A percentile compares a stretch with the other conserved stretches of the same genome.
Evolutionary conservation across 169 alveolate species (phyloP).

Genomic region (Theileria sp.): DNA sequence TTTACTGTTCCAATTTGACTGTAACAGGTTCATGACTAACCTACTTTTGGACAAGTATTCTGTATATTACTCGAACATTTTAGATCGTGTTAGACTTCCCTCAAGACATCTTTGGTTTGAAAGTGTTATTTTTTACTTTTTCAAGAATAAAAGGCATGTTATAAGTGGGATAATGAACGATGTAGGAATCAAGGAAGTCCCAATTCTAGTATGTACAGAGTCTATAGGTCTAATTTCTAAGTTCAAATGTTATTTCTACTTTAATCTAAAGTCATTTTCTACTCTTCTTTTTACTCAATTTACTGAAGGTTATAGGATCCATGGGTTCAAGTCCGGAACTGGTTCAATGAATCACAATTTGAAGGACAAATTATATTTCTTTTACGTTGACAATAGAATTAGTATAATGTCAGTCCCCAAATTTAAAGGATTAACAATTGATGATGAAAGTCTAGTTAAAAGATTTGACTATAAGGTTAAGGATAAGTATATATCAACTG

Average conservation of each 20-base stretch:
- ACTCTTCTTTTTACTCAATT: slow-evolving; percentile 28
- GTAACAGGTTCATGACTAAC: slow-evolving; percentile 19
- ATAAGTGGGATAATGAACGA: background rate
- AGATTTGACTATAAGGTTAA: slow-evolving; percentile 9
- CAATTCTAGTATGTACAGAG: slow-evolving; percentile 46
- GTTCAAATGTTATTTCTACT: slow-evolving; percentile 42
- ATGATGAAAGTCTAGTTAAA: background rate
- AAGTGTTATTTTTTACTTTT: slow-evolving; percentile 22
- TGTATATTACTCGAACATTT: slow-evolving; percentile 12
- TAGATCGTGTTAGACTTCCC: slow-evolving; percentile 41
- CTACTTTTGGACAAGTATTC: slow-evolving; percentile 26
- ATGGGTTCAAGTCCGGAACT: background rate
- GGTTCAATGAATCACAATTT: background rate
- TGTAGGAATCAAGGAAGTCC: slow-evolving; percentile 23
- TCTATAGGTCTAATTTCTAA: slow-evolving; percentile 24
- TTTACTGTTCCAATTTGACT: background rate
- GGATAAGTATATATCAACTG: slow-evolving; percentile 24
- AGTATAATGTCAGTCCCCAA: background rate
- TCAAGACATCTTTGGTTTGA: slow-evolving; percentile 54
- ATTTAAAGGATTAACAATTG: background rate
- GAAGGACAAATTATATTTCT: background rate
- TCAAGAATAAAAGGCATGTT: slow-evolving; percentile 20
- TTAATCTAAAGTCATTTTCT: slow-evolving; percentile 31
- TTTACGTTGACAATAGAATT: slow-evolving; percentile 1
- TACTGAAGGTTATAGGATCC: slow-evolving; percentile 15